Evolutionary conservation across 163 green algal genomes (phyloP).

Genomic region (Botryococcus braunii): DNA sequence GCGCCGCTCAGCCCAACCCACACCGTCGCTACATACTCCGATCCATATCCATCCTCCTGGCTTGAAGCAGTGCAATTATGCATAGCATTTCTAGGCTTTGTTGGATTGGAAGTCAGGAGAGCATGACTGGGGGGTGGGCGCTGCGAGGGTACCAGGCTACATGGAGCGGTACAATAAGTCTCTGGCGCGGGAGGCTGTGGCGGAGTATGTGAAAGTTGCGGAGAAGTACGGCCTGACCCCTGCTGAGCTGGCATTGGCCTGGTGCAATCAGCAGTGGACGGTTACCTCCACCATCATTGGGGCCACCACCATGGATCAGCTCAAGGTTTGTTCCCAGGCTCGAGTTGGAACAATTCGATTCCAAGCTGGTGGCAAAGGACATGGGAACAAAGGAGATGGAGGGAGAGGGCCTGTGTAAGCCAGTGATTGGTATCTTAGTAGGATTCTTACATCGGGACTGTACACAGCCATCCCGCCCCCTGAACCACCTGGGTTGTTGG

Average conservation of each 20-base stretch:
- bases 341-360: not conserved
- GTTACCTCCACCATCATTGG: conserved; percentile 63
- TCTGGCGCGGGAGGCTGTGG: conserved; percentile 35
- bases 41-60: no score
- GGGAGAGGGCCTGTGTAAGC: not conserved
- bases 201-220: conserved; percentile 56
- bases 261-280: conserved; percentile 42
- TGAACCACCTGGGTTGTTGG: not conserved
- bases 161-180: conserved; percentile 43
- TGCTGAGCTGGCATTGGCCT: conserved; percentile 70
- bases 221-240: conserved; percentile 61
- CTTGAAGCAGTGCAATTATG: no score
- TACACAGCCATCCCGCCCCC: not conserved
- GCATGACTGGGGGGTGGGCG: not conserved
- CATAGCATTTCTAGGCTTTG: no score
- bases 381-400: not conserved
- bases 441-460: conserved; percentile 23
- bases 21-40: no score
- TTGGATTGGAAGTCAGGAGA: no score
- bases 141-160: conserved; percentile 26
- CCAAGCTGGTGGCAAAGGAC: not conserved
- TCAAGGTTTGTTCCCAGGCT: conserved; percentile 27
- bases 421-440: not conserved
- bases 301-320: conserved; percentile 56
- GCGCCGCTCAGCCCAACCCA: no score